Evolutionary conservation across 2,329 filamentous ascomycete species (phyloP), one percentile per base, ranked within the genome.

Genomic region (Reticulascus tulasneorum): DNA sequence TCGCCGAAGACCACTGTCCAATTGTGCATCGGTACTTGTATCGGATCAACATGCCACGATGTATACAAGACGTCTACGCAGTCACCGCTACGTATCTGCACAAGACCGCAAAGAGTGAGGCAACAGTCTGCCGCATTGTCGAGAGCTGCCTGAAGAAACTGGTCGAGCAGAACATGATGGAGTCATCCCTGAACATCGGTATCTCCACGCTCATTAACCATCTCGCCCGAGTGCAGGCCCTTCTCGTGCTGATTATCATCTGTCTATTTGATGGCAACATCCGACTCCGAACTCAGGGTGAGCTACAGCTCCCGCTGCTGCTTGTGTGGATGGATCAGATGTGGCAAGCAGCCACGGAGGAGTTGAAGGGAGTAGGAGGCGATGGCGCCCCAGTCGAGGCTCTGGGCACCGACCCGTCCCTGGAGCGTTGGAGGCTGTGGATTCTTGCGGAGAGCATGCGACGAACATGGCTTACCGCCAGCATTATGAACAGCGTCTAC

Each of bases 381-480:
- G 46, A 34, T 13, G 35, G 35, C 12, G 23, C 35, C n/a, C n/a
- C n/a, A n/a, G n/a, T n/a, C n/a, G n/a, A n/a, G n/a, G n/a, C n/a
- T n/a, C n/a, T n/a, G n/a, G n/a, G n/a, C 31, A 31, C 37, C 22
- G 10, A 5, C 5, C 6, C 11, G 12, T 46, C 9, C 18, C 18
- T 36, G 19, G 6, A 31, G 9, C 19, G 34, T 17, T 58, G 54
- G 54, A 46, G 54, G 21, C 46, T 53, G 5, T 59, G 55, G 55
- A 49, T 59, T 15, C 30, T 59, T 2, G 44, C 54, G 4, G 56
- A 59, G 36, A 51, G 47, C 16, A 36, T 55, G n/a, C 44, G 56
- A 6, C 49, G 56, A 8, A 56, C 53, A 1, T 58, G 53, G 46
- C 35, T 50, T 16, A 24, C 54, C 7, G 46, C 42, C 19, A 39